Evolutionary conservation across 805 yeast species (phyloP).

Genomic region (Candida mattraensis): DNA sequence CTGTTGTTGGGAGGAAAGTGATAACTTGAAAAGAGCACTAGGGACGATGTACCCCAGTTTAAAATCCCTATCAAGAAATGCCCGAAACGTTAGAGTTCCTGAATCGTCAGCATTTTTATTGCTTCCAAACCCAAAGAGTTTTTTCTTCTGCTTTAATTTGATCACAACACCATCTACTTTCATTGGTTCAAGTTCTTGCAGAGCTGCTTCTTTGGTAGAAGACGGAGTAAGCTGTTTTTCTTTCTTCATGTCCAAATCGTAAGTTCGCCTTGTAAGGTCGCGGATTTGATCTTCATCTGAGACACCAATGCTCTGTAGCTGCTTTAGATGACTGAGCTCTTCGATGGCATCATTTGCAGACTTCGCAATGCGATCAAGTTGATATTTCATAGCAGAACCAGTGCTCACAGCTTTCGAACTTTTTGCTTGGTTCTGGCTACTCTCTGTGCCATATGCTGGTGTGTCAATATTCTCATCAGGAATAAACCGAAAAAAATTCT

Average conservation of each 20-base stretch:
- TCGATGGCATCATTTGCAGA: slow-evolving; percentile 14
- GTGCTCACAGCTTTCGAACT: neutral
- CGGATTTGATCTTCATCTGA: slow-evolving; percentile 16
- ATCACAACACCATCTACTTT: slow-evolving; percentile 4
- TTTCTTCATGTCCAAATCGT: slow-evolving; percentile 19
- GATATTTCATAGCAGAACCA: slow-evolving; percentile 17
- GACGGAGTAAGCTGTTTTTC: neutral
- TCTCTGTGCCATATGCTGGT: slow-evolving; percentile 15
- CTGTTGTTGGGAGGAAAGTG: slow-evolving; percentile 6
- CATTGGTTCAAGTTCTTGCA: neutral
- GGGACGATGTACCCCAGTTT: slow-evolving; percentile 21
- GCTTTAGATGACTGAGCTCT: slow-evolving; percentile 15
- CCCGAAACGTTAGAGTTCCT: slow-evolving; percentile 11
- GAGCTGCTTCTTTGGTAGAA: slow-evolving; percentile 8
- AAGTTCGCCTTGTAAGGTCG: slow-evolving; percentile 17
- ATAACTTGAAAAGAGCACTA: slow-evolving; percentile 18
- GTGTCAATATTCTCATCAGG: slow-evolving; percentile 21
- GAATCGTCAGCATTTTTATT: slow-evolving; percentile 13
- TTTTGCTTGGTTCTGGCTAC: neutral
- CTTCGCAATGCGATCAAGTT: slow-evolving; percentile 18
- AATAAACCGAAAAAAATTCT: slow-evolving; percentile 21
- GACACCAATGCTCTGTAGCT: slow-evolving; percentile 22
- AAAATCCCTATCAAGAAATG: slow-evolving; percentile 7
- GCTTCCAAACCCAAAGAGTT: slow-evolving; percentile 17
- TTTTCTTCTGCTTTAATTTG: slow-evolving; percentile 18